These are phyloP conservation scores for Reutealis trisperma DNA, from an alignment of 345 rosid genomes.

Conservation along the genomic window DNA sequence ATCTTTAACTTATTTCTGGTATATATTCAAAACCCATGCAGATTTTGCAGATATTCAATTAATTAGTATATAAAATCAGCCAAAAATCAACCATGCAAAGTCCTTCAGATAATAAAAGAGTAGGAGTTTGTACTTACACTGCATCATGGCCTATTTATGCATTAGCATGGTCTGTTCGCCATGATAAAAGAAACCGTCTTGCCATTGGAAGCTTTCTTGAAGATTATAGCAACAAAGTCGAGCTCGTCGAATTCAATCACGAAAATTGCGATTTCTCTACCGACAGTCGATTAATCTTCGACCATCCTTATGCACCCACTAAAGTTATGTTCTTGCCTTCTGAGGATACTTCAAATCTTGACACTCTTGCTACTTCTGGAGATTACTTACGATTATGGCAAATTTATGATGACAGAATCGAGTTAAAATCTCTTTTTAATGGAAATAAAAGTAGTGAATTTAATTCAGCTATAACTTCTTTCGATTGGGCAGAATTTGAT, in stretches of 20 bases:
- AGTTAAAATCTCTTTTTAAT: constrained; percentile 45
- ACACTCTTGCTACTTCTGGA: constrained; percentile 54
- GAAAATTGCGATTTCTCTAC: constrained; percentile 42
- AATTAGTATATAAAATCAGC: not conserved
- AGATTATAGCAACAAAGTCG: constrained; percentile 56
- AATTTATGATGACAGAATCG: constrained; percentile 49
- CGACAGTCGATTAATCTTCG: constrained; percentile 45
- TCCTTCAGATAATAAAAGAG: constrained; percentile 26
- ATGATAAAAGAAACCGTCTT: constrained; percentile 41
- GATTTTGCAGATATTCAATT: not conserved
- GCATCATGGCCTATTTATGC: constrained; percentile 57
- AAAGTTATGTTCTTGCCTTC: constrained; percentile 61
- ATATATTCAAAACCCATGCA: not conserved
- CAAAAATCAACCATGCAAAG: constrained; percentile 36
- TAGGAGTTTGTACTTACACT: constrained; percentile 45
- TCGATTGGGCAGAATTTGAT: constrained; percentile 65
- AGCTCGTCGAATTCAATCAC: constrained; percentile 46
- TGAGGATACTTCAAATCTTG: constrained; percentile 41
- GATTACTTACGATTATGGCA: constrained; percentile 59
- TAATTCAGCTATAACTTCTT: constrained; percentile 54
- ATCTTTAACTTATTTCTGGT: not conserved
- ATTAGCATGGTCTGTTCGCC: constrained; percentile 56
- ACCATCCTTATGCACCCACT: constrained; percentile 66
- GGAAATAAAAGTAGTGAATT: constrained; percentile 48
- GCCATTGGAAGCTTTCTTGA: constrained; percentile 61